A percentile compares a stretch with the other conserved stretches of the same genome.
Conservation (phyloP, 2,329 filamentous ascomycete species). For the Fusarium verrucosum region DNA sequence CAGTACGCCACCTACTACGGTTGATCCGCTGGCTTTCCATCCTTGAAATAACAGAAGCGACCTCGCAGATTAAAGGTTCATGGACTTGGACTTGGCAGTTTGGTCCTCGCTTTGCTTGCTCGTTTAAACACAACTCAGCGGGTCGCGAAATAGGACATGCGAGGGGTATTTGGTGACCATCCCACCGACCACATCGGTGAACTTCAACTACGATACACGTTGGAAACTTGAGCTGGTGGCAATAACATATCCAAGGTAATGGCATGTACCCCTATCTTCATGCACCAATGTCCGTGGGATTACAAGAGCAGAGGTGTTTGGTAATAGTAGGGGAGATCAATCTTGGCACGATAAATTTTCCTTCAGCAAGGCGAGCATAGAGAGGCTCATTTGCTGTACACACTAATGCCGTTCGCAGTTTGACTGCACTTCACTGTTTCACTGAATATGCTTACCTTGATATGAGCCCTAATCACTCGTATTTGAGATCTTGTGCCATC, state of each 20-base stretch:
- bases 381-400: constrained; percentile 66
- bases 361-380: constrained; percentile 65
- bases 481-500: constrained; percentile 27
- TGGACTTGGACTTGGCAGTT: constrained; percentile 2
- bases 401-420: constrained; percentile 61
- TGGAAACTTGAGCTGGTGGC: neutral
- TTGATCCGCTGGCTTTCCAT: neutral
- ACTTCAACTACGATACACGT: neutral
- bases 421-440: constrained; percentile 34
- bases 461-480: constrained; percentile 7
- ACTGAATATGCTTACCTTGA: constrained; percentile 24
- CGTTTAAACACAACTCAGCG: neutral
- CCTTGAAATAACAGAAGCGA: neutral
- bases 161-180: constrained; percentile 1
- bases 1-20: constrained; percentile 5
- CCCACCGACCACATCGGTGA: neutral
- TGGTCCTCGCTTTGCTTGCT: neutral
- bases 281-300: constrained; percentile 59
- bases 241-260: neutral
- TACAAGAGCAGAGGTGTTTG: constrained; percentile 61
- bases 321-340: constrained; percentile 62
- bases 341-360: constrained; percentile 66
- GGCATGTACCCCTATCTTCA: constrained; percentile 60
- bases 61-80: neutral
- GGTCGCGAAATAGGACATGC: neutral